A percentile compares a stretch with the other conserved stretches of the same genome.
These are phyloP conservation scores for Neophaeococcomyces aloes DNA, from an alignment of 2,329 filamentous ascomycete genomes.

Conservation along the genomic window DNA sequence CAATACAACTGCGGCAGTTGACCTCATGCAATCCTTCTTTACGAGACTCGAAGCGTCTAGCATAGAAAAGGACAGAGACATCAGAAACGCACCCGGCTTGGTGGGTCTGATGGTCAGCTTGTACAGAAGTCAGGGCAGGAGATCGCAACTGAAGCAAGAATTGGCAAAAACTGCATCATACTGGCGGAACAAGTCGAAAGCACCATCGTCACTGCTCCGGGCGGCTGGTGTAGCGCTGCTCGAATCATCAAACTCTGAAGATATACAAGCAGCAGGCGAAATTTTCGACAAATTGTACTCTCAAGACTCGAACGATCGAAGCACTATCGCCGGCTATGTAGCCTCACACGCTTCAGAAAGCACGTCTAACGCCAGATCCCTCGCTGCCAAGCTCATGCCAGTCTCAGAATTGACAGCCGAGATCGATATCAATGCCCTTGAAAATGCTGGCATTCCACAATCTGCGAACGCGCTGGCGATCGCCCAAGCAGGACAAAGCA, in stretches of 20 bases:
- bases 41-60: slow-evolving; percentile 56
- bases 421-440: slow-evolving; percentile 35
- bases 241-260: slow-evolving; percentile 57
- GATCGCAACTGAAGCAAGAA: slow-evolving; percentile 59
- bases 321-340: slow-evolving; percentile 71
- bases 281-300: slow-evolving; percentile 64
- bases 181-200: slow-evolving; percentile 58
- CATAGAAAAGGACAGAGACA: slow-evolving; percentile 49
- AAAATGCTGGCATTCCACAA: slow-evolving; percentile 35
- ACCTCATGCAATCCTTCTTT: slow-evolving; percentile 66
- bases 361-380: slow-evolving; percentile 27
- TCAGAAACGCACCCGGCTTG: slow-evolving; percentile 74
- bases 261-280: slow-evolving; percentile 60
- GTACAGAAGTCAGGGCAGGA: slow-evolving; percentile 65
- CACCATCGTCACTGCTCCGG: slow-evolving; percentile 57
- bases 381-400: slow-evolving; percentile 30
- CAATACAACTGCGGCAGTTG: slow-evolving; percentile 62
- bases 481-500: slow-evolving; percentile 22
- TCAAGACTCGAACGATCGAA: slow-evolving; percentile 52
- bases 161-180: slow-evolving; percentile 69
- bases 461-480: slow-evolving; percentile 22
- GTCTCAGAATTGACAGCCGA: slow-evolving; percentile 33
- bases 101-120: slow-evolving; percentile 70
- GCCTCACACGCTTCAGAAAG: slow-evolving; percentile 60
- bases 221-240: slow-evolving; percentile 77